These are phyloP conservation scores for Neolentinus lepideus DNA, from an alignment of 1,284 basidiomycete genomes.

Conservation along the genomic window DNA sequence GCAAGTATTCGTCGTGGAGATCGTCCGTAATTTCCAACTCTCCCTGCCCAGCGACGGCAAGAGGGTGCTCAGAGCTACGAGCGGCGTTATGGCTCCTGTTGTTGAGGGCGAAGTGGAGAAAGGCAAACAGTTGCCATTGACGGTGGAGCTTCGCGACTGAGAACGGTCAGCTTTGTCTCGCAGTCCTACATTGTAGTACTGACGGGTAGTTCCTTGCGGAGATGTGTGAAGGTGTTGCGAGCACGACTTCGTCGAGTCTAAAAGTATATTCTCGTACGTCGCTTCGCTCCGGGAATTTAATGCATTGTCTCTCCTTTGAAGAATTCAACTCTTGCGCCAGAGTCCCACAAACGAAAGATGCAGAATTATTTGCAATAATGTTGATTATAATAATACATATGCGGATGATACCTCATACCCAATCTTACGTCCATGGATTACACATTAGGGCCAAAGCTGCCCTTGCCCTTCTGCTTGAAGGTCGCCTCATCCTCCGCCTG, in stretches of 20 bases:
- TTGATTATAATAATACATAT: neutral
- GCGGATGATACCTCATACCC: neutral
- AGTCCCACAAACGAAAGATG: too few species aligned
- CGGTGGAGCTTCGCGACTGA: neutral
- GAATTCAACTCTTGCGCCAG: too few species aligned
- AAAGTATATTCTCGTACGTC: too few species aligned
- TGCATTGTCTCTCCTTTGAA: too few species aligned
- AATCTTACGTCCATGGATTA: neutral
- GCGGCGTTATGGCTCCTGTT: conserved; percentile 4
- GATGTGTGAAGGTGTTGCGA: too few species aligned
- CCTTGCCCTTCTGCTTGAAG: conserved; percentile 32
- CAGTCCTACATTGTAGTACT: too few species aligned
- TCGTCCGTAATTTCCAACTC: conserved; percentile 7
- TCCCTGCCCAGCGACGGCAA: conserved; percentile 3
- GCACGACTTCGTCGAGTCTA: too few species aligned
- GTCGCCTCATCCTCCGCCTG: conserved; percentile 41
- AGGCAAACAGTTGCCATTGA: conserved; percentile 4
- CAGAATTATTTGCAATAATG: neutral
- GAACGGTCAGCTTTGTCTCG: neutral
- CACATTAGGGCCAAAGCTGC: neutral
- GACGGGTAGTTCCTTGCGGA: too few species aligned
- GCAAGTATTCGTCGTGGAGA: conserved; percentile 9
- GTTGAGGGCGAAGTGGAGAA: conserved; percentile 5
- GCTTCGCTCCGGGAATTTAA: too few species aligned
- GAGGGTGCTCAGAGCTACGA: conserved; percentile 3